Conservation (phyloP, 2,329 filamentous ascomycete species). For the Sporothrix luriei region DNA sequence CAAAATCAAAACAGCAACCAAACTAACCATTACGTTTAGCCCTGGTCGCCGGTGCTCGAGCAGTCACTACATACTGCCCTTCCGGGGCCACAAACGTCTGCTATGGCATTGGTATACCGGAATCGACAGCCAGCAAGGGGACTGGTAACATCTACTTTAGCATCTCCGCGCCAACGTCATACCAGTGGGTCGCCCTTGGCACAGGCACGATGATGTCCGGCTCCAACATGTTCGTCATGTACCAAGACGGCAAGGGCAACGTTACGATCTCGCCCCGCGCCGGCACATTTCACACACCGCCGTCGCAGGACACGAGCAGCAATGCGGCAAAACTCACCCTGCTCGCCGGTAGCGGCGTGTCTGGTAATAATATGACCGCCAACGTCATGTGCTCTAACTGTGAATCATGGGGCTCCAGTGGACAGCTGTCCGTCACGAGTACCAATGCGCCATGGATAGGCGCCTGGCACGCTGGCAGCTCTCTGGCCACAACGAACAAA, state of each 20-base stretch:
- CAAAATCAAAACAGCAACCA: not conserved
- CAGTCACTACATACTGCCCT: constrained; percentile 46
- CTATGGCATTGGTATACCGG: constrained; percentile 59
- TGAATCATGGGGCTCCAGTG: constrained; percentile 50
- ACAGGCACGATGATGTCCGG: constrained; percentile 59
- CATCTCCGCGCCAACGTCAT: constrained; percentile 56
- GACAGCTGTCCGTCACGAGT: constrained; percentile 48
- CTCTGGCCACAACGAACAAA: constrained; percentile 50
- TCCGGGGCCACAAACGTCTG: constrained; percentile 49
- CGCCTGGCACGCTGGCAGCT: constrained; percentile 54
- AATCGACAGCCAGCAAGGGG: constrained; percentile 50
- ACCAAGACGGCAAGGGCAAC: constrained; percentile 60
- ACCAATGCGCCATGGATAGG: constrained; percentile 54
- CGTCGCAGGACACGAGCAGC: constrained; percentile 48
- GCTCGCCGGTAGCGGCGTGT: constrained; percentile 61
- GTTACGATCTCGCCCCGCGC: constrained; percentile 63
- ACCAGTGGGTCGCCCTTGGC: constrained; percentile 62
- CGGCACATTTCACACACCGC: constrained; percentile 53
- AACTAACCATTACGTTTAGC: constrained; percentile 26
- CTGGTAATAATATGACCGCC: constrained; percentile 57
- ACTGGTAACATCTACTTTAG: constrained; percentile 64
- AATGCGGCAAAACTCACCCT: constrained; percentile 53
- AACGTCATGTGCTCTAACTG: constrained; percentile 62
- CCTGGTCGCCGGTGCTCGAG: constrained; percentile 23
- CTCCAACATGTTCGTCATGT: constrained; percentile 65